A percentile compares a stretch with the other conserved stretches of the same genome.
phyloP scores from a whole-genome alignment of 768 basidiomycete genomes.

The Vishniacozyma victoriae region DNA sequence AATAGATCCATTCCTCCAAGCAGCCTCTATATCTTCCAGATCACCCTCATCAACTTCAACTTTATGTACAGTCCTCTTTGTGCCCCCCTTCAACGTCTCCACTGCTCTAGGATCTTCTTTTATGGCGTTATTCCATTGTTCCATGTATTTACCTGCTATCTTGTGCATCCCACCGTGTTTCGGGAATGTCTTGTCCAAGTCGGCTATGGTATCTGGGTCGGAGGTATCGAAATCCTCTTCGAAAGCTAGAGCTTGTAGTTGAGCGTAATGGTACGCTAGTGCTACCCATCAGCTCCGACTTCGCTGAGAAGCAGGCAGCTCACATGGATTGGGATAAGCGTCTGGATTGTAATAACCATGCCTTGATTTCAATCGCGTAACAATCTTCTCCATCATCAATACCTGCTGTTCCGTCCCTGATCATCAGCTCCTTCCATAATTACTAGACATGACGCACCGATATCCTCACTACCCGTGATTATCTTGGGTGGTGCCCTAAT shows the following conservation, averaged over 20 bases:
- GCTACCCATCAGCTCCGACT: conserved; percentile 51
- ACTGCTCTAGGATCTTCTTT: conserved; percentile 62
- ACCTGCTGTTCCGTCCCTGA: conserved; percentile 65
- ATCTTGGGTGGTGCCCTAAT: conserved; percentile 64
- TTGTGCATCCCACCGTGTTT: conserved; percentile 72
- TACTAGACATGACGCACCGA: conserved; percentile 51
- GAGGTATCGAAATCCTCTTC: conserved; percentile 77
- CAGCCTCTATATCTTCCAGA: conserved; percentile 68
- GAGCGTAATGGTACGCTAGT: conserved; percentile 79
- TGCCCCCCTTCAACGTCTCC: conserved; percentile 39
- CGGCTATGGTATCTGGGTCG: conserved; percentile 17
- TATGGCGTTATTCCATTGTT: conserved; percentile 65
- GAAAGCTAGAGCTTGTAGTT: conserved; percentile 87
- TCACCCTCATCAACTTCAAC: conserved; percentile 59
- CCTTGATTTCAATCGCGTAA: conserved; percentile 72
- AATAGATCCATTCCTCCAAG: conserved; percentile 58
- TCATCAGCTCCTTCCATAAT: not conserved
- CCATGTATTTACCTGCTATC: conserved; percentile 58
- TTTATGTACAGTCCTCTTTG: conserved; percentile 16
- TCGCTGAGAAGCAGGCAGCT: conserved; percentile 27
- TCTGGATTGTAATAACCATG: conserved; percentile 72
- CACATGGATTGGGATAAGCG: conserved; percentile 64
- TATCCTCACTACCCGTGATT: conserved; percentile 58
- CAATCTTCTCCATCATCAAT: conserved; percentile 63
- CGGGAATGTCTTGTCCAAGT: conserved; percentile 74